Evolutionary conservation across 106 monocot genomes (phyloP).

Genomic region (Posidonia australis): DNA sequence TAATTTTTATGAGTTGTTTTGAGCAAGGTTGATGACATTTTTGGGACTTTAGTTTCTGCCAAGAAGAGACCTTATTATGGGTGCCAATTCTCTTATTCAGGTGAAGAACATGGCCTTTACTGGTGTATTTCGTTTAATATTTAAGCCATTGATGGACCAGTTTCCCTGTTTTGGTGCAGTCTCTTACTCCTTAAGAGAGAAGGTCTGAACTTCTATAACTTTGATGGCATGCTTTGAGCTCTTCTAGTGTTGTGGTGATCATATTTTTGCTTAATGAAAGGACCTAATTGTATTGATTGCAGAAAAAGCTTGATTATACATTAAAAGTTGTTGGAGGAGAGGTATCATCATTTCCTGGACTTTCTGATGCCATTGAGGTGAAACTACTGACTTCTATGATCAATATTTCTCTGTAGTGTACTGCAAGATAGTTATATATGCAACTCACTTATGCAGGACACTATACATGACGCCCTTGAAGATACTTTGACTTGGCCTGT

Average conservation of each 20-base stretch:
- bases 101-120: constrained; percentile 85
- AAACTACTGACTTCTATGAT: background rate
- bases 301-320: constrained; percentile 88
- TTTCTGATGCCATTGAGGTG: constrained; percentile 93
- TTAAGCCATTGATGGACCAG: constrained; percentile 69
- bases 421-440: background rate
- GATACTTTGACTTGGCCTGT: constrained; percentile 84
- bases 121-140: constrained; percentile 83
- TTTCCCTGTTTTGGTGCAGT: constrained; percentile 91
- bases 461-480: constrained; percentile 80
- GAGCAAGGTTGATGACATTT: no score
- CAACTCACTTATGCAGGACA: constrained; percentile 35
- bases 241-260: background rate
- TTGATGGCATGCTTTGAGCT: background rate
- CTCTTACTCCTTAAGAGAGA: constrained; percentile 79
- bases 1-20: no score
- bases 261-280: background rate
- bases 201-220: constrained; percentile 32
- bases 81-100: constrained; percentile 17
- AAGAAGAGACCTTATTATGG: no score
- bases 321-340: constrained; percentile 85
- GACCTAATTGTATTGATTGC: constrained; percentile 10
- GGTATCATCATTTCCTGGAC: constrained; percentile 68
- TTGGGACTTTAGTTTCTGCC: no score
- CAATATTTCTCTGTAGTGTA: background rate